Percentiles rank a stretch among this genome's conserved stretches.
Evolutionary conservation across 1,139 yeast genomes (phyloP).

Genomic region (Hansenula sp.): DNA sequence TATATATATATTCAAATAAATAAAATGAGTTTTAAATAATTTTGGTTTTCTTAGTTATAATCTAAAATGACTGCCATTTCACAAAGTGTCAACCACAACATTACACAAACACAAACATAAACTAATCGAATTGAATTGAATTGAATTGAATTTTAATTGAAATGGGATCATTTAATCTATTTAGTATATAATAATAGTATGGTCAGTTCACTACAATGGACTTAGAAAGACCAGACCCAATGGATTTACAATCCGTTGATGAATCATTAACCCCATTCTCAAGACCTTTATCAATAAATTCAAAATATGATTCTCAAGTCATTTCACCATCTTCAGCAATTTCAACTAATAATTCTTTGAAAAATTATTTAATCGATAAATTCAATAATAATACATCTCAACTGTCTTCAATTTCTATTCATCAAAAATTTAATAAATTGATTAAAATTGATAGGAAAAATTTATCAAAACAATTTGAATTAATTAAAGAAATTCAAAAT

Average conservation of each 20-base stretch:
- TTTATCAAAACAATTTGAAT: constrained; percentile 30
- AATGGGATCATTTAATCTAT: no score
- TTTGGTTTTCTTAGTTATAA: no score
- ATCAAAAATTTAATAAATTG: constrained; percentile 29
- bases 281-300: neutral
- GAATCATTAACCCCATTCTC: neutral
- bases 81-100: no score
- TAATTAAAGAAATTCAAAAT: constrained; percentile 33
- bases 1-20: constrained; percentile 4
- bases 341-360: constrained; percentile 5
- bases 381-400: no score
- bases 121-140: no score
- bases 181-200: no score
- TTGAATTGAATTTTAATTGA: no score
- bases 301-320: neutral
- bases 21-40: neutral
- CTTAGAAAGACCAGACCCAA: no score
- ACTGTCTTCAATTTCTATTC: constrained; percentile 19
- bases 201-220: no score
- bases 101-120: no score
- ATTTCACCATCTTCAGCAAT: neutral
- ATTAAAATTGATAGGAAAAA: constrained; percentile 33
- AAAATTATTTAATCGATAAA: no score
- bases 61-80: neutral
- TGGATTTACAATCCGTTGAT: neutral